phyloP scores from a whole-genome alignment of 371 early-diverging fungal species.

The Circinella minor region DNA sequence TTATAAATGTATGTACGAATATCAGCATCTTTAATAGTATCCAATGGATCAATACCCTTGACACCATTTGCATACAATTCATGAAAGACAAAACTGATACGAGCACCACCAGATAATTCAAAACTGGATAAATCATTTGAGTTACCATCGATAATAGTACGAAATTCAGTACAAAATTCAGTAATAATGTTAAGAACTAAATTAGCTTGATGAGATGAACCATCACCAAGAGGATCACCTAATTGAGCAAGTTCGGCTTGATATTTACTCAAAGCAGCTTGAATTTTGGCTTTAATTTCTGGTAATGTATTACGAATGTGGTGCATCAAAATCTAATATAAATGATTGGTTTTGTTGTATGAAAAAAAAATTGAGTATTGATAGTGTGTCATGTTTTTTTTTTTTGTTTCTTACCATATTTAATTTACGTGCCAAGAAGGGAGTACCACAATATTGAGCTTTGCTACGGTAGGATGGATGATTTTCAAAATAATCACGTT shows the following conservation, averaged over 20 bases:
- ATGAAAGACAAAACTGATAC: conserved; percentile 98
- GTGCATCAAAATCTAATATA: conserved; percentile 66
- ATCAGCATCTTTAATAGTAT: conserved; percentile 96
- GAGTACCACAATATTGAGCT: conserved; percentile 99
- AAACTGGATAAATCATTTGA: conserved; percentile 90
- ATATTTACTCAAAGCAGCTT: conserved; percentile 83
- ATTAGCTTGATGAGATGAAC: conserved; percentile 62
- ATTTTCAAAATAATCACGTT: conserved; percentile 91
- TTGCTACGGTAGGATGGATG: conserved; percentile 95
- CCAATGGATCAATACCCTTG: conserved; percentile 95
- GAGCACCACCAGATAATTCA: conserved; percentile 98
- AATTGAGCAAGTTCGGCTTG: conserved; percentile 83
- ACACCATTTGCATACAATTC: conserved; percentile 93
- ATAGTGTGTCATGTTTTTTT: no score
- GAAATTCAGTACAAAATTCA: conserved; percentile 96
- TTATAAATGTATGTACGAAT: conserved; percentile 98
- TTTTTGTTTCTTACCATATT: conserved; percentile 78
- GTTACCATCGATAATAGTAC: conserved; percentile 93
- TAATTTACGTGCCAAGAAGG: conserved; percentile 93
- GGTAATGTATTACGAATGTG: conserved; percentile 96
- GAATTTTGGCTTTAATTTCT: conserved; percentile 98
- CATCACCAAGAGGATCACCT: conserved; percentile 89
- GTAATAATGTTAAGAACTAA: conserved; percentile 94
- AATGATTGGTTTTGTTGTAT: no score
- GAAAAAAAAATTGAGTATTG: no score